Percentiles rank a stretch among this genome's conserved stretches.
phyloP scores from a whole-genome alignment of 2,329 filamentous ascomycete species.

The Fusarium longipes region DNA sequence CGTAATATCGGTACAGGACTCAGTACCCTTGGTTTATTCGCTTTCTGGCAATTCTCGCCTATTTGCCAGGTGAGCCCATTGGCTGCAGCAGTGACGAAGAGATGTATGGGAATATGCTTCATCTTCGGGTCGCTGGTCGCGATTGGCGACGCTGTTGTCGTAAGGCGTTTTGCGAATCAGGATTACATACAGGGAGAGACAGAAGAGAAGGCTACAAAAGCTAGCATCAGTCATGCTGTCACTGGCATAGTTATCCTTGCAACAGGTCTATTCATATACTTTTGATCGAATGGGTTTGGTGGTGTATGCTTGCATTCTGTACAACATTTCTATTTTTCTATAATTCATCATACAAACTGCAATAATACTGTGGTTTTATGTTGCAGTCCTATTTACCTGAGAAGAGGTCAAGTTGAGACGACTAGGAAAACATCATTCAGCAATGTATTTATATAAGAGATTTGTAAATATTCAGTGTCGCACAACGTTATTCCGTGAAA shows the following conservation, averaged over 20 bases:
- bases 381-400: too few relatives aligned
- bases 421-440: neutral
- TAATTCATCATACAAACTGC: neutral
- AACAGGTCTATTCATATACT: conserved; percentile 26
- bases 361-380: too few relatives aligned
- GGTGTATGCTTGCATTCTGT: neutral
- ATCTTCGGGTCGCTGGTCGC: conserved; percentile 24
- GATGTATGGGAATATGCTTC: conserved; percentile 29
- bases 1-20: conserved; percentile 21
- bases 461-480: too few relatives aligned
- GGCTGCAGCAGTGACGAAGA: conserved; percentile 3
- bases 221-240: conserved; percentile 25
- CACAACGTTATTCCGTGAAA: too few relatives aligned
- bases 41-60: conserved; percentile 31
- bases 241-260: conserved; percentile 16
- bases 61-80: conserved; percentile 15
- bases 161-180: conserved; percentile 25
- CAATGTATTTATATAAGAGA: too few relatives aligned
- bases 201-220: conserved; percentile 9
- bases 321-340: neutral
- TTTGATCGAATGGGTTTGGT: neutral
- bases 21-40: conserved; percentile 24
- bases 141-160: conserved; percentile 28
- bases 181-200: conserved; percentile 9
- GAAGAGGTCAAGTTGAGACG: too few relatives aligned